Conservation (phyloP, 495 filamentous ascomycete genomes). For the Bombardia bombarda region DNA sequence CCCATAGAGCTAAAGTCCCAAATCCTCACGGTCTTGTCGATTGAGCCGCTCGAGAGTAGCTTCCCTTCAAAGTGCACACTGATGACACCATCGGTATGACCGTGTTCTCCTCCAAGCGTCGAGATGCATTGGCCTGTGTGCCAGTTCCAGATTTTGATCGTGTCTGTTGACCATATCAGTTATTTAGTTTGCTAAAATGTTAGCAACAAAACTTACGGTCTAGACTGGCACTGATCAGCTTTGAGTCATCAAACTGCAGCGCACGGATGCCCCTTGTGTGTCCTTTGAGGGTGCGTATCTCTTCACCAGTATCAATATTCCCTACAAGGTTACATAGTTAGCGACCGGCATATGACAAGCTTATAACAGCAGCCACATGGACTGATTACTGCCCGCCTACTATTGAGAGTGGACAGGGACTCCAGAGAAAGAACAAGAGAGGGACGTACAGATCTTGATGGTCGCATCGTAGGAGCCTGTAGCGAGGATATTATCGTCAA, state of each 20-base stretch:
- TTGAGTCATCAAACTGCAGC: conserved; percentile 87
- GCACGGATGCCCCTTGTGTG: conserved; percentile 78
- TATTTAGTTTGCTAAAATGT: neutral
- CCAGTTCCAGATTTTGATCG: conserved; percentile 94
- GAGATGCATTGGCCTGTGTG: conserved; percentile 81
- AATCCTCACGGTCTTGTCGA: conserved; percentile 84
- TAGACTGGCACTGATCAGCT: conserved; percentile 35
- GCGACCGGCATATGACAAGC: neutral
- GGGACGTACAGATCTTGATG: conserved; percentile 69
- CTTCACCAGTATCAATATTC: conserved; percentile 83
- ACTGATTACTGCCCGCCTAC: too few relatives aligned
- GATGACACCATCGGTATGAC: conserved; percentile 75
- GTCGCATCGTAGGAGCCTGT: conserved; percentile 93
- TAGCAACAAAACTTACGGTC: conserved; percentile 13
- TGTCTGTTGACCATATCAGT: conserved; percentile 28
- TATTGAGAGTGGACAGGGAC: too few relatives aligned
- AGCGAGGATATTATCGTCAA: conserved; percentile 85
- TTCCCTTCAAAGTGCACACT: conserved; percentile 75
- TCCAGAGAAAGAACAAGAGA: too few relatives aligned
- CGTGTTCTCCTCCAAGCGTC: conserved; percentile 64
- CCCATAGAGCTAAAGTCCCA: conserved; percentile 87
- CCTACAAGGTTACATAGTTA: conserved; percentile 7
- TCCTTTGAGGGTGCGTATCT: conserved; percentile 72
- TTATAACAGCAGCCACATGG: neutral
- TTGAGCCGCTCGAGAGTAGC: conserved; percentile 77